These are phyloP conservation scores for Coemansia sp. DNA, from an alignment of 192 early-diverging fungal species.

Conservation along the genomic window DNA sequence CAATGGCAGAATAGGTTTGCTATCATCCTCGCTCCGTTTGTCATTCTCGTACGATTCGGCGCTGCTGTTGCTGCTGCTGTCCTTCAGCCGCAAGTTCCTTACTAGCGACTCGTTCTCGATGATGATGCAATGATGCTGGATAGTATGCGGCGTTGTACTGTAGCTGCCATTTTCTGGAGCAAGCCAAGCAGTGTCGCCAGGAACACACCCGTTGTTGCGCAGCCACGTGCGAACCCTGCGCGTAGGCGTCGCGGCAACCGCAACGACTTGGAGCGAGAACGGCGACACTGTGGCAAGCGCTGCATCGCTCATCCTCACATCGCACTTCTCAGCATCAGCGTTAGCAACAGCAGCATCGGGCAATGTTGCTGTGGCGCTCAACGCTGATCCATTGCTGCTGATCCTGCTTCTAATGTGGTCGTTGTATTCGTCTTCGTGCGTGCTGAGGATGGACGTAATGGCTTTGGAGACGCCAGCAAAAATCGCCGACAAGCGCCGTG, in stretches of 20 bases:
- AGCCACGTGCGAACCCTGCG: constrained; percentile 24
- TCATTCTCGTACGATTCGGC: too few relatives aligned
- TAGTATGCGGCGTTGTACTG: neutral
- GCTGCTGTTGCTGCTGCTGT: neutral
- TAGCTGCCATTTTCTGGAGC: neutral
- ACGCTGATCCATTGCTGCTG: neutral
- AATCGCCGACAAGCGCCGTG: neutral
- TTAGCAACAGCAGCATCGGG: too few relatives aligned
- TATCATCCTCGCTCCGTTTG: too few relatives aligned
- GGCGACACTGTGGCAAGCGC: constrained; percentile 1
- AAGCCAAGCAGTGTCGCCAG: constrained; percentile 4
- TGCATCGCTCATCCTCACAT: neutral
- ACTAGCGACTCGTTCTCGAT: constrained; percentile 33
- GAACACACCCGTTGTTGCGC: constrained; percentile 29
- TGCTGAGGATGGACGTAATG: neutral
- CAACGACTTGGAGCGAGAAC: constrained; percentile 28
- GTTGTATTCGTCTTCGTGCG: neutral
- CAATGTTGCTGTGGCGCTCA: too few relatives aligned
- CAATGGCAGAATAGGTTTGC: neutral
- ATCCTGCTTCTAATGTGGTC: neutral
- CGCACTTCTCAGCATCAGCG: neutral
- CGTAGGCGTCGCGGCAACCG: constrained; percentile 36
- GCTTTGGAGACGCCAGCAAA: neutral
- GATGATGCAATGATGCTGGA: constrained; percentile 42
- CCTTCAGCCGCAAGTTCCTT: constrained; percentile 30